Percentiles rank a stretch among this genome's conserved stretches.
Conservation (phyloP, 768 basidiomycete species). For the Rhizopogon vesiculosus region DNA sequence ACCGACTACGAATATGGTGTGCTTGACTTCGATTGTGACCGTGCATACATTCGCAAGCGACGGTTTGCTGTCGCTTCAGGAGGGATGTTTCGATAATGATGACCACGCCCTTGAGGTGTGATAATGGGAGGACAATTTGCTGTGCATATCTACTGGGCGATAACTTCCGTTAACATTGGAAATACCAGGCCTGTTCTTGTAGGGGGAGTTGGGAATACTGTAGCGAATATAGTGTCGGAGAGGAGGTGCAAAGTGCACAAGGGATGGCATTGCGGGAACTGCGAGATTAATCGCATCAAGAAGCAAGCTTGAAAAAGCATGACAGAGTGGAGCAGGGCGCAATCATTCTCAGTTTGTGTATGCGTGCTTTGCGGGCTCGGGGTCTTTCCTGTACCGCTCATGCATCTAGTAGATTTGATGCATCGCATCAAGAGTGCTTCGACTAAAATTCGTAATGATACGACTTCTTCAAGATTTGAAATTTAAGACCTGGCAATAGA, state of each 20-base stretch:
- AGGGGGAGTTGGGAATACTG: not conserved
- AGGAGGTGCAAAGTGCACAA: constrained; percentile 26
- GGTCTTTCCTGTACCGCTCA: constrained; percentile 19
- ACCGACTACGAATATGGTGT: too few relatives aligned
- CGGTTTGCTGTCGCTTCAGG: constrained; percentile 18
- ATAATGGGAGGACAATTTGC: constrained; percentile 8
- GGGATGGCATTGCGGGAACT: constrained; percentile 27
- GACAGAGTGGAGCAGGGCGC: not conserved
- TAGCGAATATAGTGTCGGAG: constrained; percentile 14
- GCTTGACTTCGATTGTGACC: too few relatives aligned
- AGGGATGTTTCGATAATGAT: not conserved
- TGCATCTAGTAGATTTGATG: constrained; percentile 10
- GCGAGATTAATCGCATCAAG: constrained; percentile 29
- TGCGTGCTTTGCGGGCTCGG: constrained; percentile 22
- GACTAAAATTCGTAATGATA: constrained; percentile 15
- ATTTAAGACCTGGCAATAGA: constrained; percentile 9
- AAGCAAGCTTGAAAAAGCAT: constrained; percentile 16
- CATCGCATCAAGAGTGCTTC: not conserved
- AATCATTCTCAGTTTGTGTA: constrained; percentile 31
- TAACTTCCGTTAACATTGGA: constrained; percentile 23
- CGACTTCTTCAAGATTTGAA: constrained; percentile 23
- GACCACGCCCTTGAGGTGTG: constrained; percentile 10
- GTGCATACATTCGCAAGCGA: not conserved
- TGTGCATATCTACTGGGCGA: constrained; percentile 18
- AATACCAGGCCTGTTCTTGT: constrained; percentile 20